Evolutionary conservation across 2,329 filamentous ascomycete genomes (phyloP).

Genomic region (Lachnellula willkommii): DNA sequence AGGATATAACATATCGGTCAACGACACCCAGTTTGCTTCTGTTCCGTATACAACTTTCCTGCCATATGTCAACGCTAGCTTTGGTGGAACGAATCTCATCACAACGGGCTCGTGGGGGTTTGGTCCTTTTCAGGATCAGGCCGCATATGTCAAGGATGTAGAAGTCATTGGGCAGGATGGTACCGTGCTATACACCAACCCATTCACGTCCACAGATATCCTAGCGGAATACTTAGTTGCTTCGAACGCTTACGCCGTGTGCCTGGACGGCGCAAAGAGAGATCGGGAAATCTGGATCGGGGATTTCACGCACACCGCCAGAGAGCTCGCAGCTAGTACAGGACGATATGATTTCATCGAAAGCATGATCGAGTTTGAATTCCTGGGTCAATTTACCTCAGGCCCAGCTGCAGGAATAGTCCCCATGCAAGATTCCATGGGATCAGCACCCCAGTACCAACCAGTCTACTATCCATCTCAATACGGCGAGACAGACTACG

Average conservation of each 20-base stretch:
- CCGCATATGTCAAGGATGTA: conserved; percentile 35
- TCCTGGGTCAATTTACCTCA: conserved; percentile 25
- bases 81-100: conserved; percentile 7
- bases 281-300: conserved; percentile 40
- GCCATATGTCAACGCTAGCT: conserved; percentile 10
- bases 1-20: conserved; percentile 29
- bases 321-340: conserved; percentile 34
- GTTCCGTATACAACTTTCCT: conserved; percentile 5
- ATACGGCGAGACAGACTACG: conserved; percentile 16
- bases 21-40: conserved; percentile 18
- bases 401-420: conserved; percentile 3
- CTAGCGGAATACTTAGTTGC: conserved; percentile 36
- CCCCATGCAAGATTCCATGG: conserved; percentile 5
- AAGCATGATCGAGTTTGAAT: conserved; percentile 32
- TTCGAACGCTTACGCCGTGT: conserved; percentile 33
- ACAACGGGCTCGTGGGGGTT: conserved; percentile 37
- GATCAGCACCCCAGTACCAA: neutral
- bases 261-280: conserved; percentile 39
- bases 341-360: conserved; percentile 32
- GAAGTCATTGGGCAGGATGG: conserved; percentile 27
- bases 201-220: conserved; percentile 22
- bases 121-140: conserved; percentile 38
- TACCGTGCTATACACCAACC: conserved; percentile 31
- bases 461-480: conserved; percentile 3
- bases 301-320: conserved; percentile 39